A percentile compares a stretch with the other conserved stretches of the same genome.
Evolutionary conservation across 257 asterid genomes (phyloP).

Genomic region (Nicotiana benthamiana): DNA sequence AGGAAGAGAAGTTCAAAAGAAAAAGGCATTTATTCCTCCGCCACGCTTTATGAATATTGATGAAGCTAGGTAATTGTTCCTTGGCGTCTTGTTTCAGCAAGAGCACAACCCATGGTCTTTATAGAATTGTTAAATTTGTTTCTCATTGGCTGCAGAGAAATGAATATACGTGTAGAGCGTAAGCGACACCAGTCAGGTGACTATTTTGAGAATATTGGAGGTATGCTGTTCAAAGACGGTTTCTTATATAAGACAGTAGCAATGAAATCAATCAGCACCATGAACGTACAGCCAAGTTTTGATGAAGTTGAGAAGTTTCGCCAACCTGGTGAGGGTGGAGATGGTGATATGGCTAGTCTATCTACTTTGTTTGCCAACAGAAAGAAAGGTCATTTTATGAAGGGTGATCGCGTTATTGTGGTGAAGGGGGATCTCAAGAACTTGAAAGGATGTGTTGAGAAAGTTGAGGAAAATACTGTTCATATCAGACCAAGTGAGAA

Average conservation of each 20-base stretch:
- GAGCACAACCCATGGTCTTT: neutral
- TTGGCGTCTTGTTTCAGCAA: neutral
- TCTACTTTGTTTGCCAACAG: conserved; percentile 78
- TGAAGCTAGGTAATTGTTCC: conserved; percentile 63
- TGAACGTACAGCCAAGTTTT: conserved; percentile 76
- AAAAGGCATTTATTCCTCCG: conserved; percentile 76
- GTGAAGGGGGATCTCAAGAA: conserved; percentile 89
- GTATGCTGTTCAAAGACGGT: conserved; percentile 96
- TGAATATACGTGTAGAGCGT: conserved; percentile 81
- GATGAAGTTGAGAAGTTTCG: conserved; percentile 97
- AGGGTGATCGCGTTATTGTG: conserved; percentile 89
- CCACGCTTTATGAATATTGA: conserved; percentile 88
- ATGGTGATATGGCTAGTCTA: conserved; percentile 74
- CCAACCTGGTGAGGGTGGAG: conserved; percentile 71
- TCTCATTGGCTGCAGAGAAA: conserved; percentile 45
- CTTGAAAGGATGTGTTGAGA: conserved; percentile 85
- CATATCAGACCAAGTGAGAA: conserved; percentile 79
- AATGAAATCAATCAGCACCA: conserved; percentile 80
- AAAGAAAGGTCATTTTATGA: conserved; percentile 92
- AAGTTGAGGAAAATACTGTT: conserved; percentile 92
- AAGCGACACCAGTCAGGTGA: conserved; percentile 81
- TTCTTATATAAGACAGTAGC: conserved; percentile 76
- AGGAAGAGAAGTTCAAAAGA: conserved; percentile 90
- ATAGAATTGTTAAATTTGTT: neutral
- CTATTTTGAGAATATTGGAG: conserved; percentile 75